Base-by-base conservation (phyloP, 164 flowering plant species). In the Buxus sempervirens region DNA sequence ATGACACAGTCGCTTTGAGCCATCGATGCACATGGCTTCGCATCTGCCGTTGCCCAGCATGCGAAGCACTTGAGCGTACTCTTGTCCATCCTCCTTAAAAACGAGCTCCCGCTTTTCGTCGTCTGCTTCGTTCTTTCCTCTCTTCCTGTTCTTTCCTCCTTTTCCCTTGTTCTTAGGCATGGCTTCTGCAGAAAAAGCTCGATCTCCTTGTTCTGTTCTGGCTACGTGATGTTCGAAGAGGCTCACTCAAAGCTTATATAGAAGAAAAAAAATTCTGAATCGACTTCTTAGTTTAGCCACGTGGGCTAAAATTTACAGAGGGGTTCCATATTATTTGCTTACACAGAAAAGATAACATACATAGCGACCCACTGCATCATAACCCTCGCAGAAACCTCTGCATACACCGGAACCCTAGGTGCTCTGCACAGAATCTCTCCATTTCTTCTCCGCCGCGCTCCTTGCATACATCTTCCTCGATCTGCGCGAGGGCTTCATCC, bases 341-440 rank as follows among this genome's bases (percentile, higher is more conserved):
- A n/a, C n/a, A n/a, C n/a, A n/a, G n/a, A n/a, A n/a, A n/a, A n/a
- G n/a, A n/a, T n/a, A n/a, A n/a, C n/a, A n/a, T n/a, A n/a, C n/a
- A n/a, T n/a, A n/a, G n/a, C n/a, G n/a, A n/a, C n/a, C n/a, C n/a
- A n/a, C n/a, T n/a, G n/a, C n/a, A n/a, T 63, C 59, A 62, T 41
- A 61, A 51, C 65, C 75, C 82, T 6, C 87, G 74, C 7, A 90
- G 82, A 75, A 88, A 88, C 80, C 89, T 82, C 72, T 87, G 86
- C 60, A 90, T 73, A 70, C 96, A 90, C 9, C 85, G 79, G 69
- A 90, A 88, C 63, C 96, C 93, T 58, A 90, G 78, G 36, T 85
- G 72, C 63, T 85, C 83, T 10, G 86, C 91, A 68, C 96, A 88
- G 66, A 83, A 90, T 66, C 78, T 82, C 83, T 88, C 91, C 90